These are phyloP conservation scores for Leccinum griseonigrum DNA, from an alignment of 1,284 basidiomycete genomes.

Conservation along the genomic window DNA sequence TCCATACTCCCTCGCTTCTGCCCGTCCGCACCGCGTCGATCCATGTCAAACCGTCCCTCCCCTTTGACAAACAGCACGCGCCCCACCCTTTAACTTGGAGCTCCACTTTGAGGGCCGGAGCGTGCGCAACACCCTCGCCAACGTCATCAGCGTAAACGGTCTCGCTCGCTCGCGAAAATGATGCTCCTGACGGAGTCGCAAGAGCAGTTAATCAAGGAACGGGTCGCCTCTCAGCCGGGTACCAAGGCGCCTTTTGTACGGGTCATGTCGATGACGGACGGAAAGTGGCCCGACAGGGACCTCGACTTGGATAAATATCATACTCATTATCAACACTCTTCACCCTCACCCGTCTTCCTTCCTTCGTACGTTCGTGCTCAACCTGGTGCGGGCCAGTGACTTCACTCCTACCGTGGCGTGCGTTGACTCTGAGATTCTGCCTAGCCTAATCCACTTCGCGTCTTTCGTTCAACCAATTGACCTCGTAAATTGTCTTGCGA, in stretches of 20 bases:
- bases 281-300: slow-evolving; percentile 32
- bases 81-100: too few relatives aligned
- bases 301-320: slow-evolving; percentile 8
- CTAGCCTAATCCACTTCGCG: background rate
- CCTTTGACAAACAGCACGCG: too few relatives aligned
- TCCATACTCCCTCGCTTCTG: too few relatives aligned
- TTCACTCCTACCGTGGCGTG: background rate
- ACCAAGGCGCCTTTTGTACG: slow-evolving; percentile 15
- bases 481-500: background rate
- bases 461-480: background rate
- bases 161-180: too few relatives aligned
- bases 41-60: too few relatives aligned
- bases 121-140: too few relatives aligned
- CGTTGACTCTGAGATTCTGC: background rate
- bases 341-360: background rate
- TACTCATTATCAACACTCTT: background rate
- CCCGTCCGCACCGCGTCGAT: too few relatives aligned
- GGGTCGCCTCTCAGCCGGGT: slow-evolving; percentile 4
- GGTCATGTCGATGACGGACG: slow-evolving; percentile 33
- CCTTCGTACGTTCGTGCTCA: background rate
- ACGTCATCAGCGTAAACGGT: too few relatives aligned
- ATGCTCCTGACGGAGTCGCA: slow-evolving; percentile 29
- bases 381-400: background rate
- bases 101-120: too few relatives aligned
- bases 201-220: slow-evolving; percentile 27